Conservation (phyloP, 352 stramenopile species). For the Pythium biforme region DNA sequence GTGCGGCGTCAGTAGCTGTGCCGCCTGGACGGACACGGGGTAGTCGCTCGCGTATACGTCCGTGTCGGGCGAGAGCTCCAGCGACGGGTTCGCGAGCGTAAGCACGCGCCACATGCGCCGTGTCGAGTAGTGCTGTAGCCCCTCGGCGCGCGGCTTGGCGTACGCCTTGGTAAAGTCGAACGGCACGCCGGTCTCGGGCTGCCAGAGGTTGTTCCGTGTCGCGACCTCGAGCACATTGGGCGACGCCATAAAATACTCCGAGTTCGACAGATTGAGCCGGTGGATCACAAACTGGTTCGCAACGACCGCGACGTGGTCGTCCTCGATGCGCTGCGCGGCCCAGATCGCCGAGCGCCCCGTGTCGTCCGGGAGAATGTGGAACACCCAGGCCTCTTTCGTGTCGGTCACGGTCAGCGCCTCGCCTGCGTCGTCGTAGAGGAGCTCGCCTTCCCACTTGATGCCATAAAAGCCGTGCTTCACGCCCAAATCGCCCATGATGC, state of each 20-base stretch:
- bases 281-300: constrained; percentile 96
- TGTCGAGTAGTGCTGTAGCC: constrained; percentile 81
- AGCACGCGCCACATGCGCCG: constrained; percentile 91
- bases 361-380: constrained; percentile 94
- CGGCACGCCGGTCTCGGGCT: constrained; percentile 37
- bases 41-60: constrained; percentile 82
- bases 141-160: constrained; percentile 57
- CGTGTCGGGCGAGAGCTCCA: constrained; percentile 69
- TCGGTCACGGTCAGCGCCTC: constrained; percentile 92
- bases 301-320: constrained; percentile 82
- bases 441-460: constrained; percentile 70
- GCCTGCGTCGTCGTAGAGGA: constrained; percentile 67
- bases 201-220: constrained; percentile 81
- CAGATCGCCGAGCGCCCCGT: constrained; percentile 92
- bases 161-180: constrained; percentile 92
- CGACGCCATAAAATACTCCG: constrained; percentile 88
- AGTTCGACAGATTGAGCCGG: constrained; percentile 71
- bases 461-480: constrained; percentile 94
- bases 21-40: constrained; percentile 80
- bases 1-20: constrained; percentile 51
- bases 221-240: constrained; percentile 87
- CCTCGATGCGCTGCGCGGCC: constrained; percentile 90
- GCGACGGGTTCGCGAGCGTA: constrained; percentile 66
- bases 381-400: constrained; percentile 92
- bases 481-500: constrained; percentile 93